A percentile compares a stretch with the other conserved stretches of the same genome.
Conservation (phyloP, 495 filamentous ascomycete species). For the Penicillium robsamsonii region DNA sequence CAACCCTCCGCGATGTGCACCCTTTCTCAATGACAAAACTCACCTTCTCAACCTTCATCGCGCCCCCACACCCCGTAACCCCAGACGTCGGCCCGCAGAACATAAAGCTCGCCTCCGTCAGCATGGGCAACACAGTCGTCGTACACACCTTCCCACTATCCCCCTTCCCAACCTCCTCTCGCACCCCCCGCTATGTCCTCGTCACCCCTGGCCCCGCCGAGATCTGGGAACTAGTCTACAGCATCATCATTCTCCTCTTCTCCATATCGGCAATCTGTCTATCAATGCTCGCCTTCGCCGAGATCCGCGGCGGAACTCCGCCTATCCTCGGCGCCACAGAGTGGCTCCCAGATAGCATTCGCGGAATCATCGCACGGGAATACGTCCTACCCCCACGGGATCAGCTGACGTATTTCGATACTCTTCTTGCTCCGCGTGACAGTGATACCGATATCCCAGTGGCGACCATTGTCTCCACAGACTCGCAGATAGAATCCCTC, state of each 20-base stretch:
- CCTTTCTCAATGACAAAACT: conserved; percentile 82
- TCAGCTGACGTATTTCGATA: conserved; percentile 23
- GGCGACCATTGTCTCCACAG: neutral
- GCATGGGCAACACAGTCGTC: conserved; percentile 79
- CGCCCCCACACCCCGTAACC: conserved; percentile 50
- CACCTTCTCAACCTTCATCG: conserved; percentile 68
- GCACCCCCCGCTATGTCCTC: conserved; percentile 66
- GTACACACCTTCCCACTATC: conserved; percentile 80
- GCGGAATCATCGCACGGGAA: conserved; percentile 26
- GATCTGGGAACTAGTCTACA: conserved; percentile 44
- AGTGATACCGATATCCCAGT: neutral
- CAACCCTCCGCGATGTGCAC: conserved; percentile 70
- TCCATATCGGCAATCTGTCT: conserved; percentile 56
- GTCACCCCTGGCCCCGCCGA: conserved; percentile 52
- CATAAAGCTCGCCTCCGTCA: conserved; percentile 80
- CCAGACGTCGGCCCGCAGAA: conserved; percentile 52
- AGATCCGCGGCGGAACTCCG: conserved; percentile 60
- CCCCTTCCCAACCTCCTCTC: conserved; percentile 47
- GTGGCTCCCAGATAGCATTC: conserved; percentile 41
- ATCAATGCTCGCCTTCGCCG: conserved; percentile 63
- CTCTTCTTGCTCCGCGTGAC: conserved; percentile 6
- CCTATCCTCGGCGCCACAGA: conserved; percentile 55
- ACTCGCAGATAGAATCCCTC: conserved; percentile 18
- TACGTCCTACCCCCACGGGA: conserved; percentile 18
- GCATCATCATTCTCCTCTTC: conserved; percentile 50